Evolutionary conservation across 164 flowering plant species (phyloP), one percentile per base, ranked within the genome.

Genomic region (Magnolia kwangsiensis): DNA sequence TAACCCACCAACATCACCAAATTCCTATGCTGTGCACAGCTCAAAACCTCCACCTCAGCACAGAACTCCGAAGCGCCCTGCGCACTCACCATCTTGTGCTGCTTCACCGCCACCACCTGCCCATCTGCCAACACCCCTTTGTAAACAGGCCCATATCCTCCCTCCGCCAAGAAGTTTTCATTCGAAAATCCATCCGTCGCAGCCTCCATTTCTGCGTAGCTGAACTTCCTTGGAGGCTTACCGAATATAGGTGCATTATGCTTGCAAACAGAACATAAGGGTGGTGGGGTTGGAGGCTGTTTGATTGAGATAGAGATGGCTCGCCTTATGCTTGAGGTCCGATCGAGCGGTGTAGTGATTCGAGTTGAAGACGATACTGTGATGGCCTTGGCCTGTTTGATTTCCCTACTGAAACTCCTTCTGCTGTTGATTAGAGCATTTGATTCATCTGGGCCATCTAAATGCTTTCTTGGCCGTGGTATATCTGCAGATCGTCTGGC

Each of bases 21-120:
- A 72, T 86, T 87, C 75, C 82, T 69, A 55, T 87, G 90, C 78
- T 87, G 87, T 4, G 85, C 88, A 75, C 90, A 85, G 78, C 88
- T 87, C 77, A 87, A 55, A 24, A 83, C 86, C 78, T 85, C 88
- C 72, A 85, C 84, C 68, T 85, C 85, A 0, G 87, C 61, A 67
- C 86, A 81, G 74, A 87, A 87, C 61, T 87, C 88, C 1, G 79
- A 77, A 16, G 82, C 88, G 51, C 87, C 86, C 63, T 85, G 85
- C 51, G 87, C 83, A 75, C 87, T 84, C 58, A 78, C 69, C 66
- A 73, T 8, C 71, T 70, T 84, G 29, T 81, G 84, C 58, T 82
- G 83, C 82, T 87, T 87, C 69, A 87, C 88, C 0, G 88, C 87
- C 51, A 87, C 83, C 27, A 79, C 85, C 71, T 84, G 88, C 4